Conservation (phyloP, 495 filamentous ascomycete species). For the Penicilliopsis zonata region DNA sequence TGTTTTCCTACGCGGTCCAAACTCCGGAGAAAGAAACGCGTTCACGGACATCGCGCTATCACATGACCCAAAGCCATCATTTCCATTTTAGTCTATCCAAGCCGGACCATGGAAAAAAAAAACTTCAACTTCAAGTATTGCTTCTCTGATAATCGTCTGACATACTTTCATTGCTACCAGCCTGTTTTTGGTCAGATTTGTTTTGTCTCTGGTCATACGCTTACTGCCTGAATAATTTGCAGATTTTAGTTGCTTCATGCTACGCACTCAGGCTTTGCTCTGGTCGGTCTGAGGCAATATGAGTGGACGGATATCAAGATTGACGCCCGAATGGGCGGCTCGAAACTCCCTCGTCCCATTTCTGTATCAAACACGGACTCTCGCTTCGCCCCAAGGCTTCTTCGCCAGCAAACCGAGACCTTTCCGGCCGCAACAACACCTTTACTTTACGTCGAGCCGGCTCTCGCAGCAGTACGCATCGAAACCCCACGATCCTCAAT, state of each 20-base stretch:
- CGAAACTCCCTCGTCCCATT: conserved; percentile 39
- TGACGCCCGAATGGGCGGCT: conserved; percentile 10
- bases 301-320: conserved; percentile 11
- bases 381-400: conserved; percentile 17
- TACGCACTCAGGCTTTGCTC: too few species aligned
- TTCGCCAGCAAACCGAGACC: conserved; percentile 5
- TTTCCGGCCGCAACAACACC: conserved; percentile 3
- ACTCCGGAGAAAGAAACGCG: conserved; percentile 2
- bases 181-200: too few species aligned
- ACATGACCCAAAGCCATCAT: conserved; percentile 9
- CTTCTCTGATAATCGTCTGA: too few species aligned
- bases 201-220: too few species aligned
- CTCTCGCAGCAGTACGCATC: too few species aligned
- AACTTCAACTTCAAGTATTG: too few species aligned
- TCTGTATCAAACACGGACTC: conserved; percentile 59
- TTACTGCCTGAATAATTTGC: too few species aligned
- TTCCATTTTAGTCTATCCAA: too few species aligned
- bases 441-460: conserved; percentile 3
- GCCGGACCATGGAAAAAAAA: too few species aligned
- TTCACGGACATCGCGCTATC: conserved; percentile 7
- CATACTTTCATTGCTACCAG: too few species aligned
- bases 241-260: too few species aligned
- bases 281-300: conserved; percentile 6
- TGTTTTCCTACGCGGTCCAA: not conserved
- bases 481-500: too few species aligned